These are phyloP conservation scores for Quillaja saponaria DNA, from an alignment of 306 rosid genomes.

Conservation along the genomic window DNA sequence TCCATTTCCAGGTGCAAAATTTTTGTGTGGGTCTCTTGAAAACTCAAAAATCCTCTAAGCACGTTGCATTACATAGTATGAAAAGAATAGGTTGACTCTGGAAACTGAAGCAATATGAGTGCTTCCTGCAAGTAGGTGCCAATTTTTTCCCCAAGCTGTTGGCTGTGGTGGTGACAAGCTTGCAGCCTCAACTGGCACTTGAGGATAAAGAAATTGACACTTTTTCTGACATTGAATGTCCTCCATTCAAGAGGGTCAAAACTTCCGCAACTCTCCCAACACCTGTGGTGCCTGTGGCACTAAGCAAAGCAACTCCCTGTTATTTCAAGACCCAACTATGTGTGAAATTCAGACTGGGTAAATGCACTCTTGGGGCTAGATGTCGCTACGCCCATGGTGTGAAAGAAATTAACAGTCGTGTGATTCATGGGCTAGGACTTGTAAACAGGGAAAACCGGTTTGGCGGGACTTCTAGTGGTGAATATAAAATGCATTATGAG, in stretches of 20 bases:
- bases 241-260: constrained; percentile 17
- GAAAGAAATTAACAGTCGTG: constrained; percentile 26
- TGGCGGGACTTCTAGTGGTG: background rate
- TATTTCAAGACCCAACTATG: constrained; percentile 42
- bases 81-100: background rate
- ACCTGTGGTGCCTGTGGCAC: background rate
- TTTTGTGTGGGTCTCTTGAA: background rate
- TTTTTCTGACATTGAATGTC: background rate
- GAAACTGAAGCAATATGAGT: background rate
- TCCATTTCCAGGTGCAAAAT: background rate
- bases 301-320: background rate
- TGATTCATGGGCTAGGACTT: constrained; percentile 1
- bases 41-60: background rate
- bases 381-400: constrained; percentile 41
- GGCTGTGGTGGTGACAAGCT: background rate
- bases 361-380: constrained; percentile 21
- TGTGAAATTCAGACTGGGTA: constrained; percentile 30
- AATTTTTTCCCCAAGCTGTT: background rate
- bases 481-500: background rate
- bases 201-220: background rate
- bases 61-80: too few species aligned
- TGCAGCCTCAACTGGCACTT: background rate
- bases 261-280: background rate
- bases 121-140: background rate
- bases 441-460: background rate